These are phyloP conservation scores for Colletotrichum spinosum DNA, from an alignment of 2,329 filamentous ascomycete species.

Conservation along the genomic window DNA sequence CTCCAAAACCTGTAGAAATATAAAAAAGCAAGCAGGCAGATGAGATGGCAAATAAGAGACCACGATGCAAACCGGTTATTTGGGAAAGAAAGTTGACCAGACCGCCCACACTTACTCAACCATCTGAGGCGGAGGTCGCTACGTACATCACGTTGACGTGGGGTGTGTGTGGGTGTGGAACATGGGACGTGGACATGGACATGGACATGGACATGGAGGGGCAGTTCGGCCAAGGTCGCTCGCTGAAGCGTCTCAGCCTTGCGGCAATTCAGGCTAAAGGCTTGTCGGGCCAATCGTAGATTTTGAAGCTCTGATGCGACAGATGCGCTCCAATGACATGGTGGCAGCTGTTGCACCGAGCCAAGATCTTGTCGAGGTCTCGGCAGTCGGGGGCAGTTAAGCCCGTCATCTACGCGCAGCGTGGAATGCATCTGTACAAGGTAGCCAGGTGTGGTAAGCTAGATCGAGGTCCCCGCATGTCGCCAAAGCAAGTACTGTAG, in stretches of 20 bases:
- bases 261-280: slow-evolving; percentile 36
- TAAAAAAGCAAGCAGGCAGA: neutral
- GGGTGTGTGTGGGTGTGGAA: slow-evolving; percentile 13
- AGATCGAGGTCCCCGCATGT: slow-evolving; percentile 16
- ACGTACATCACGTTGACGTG: slow-evolving; percentile 35
- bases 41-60: neutral
- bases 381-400: slow-evolving; percentile 32
- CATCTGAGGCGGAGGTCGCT: too few relatives aligned
- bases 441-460: neutral
- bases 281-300: slow-evolving; percentile 21
- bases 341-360: slow-evolving; percentile 26
- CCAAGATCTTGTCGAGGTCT: slow-evolving; percentile 27
- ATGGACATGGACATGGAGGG: slow-evolving; percentile 15
- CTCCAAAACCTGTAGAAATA: neutral
- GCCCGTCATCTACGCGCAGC: slow-evolving; percentile 20
- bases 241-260: slow-evolving; percentile 26
- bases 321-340: slow-evolving; percentile 32
- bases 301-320: slow-evolving; percentile 2
- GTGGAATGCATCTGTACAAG: too few relatives aligned
- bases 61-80: slow-evolving; percentile 10
- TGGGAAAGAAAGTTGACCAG: slow-evolving; percentile 18
- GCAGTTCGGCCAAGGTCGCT: slow-evolving; percentile 31
- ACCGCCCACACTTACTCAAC: slow-evolving; percentile 1
- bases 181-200: slow-evolving; percentile 2
- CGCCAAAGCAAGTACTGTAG: neutral